Evolutionary conservation across 306 rosid species (phyloP), one percentile per base, ranked within the genome.

Genomic region (Senna siamea): DNA sequence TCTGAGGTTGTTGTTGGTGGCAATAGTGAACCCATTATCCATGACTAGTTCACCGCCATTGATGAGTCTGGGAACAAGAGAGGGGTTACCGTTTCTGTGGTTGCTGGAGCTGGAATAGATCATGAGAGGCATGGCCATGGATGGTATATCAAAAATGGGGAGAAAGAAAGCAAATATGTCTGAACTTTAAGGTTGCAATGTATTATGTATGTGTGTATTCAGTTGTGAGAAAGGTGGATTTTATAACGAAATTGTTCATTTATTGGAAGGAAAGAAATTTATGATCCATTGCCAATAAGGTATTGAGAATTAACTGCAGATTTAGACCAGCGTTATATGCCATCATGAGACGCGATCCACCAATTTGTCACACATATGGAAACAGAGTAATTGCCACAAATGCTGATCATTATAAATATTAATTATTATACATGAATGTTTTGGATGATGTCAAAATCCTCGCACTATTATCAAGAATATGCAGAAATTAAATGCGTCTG

Each of bases 381-480:
- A 67, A 67, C 4, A 11, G 15, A 14, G 23, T 48, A 48, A 47
- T 44, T 20, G 6, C 3, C 53, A 48, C 7, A 1, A 7, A 0
- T 13, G 43, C 9, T 7, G 4, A 2, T 46, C 48, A 62, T 37
- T 18, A 1, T 4, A 35, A 38, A 5, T 37, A 5, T 34, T 15
- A 3, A 41, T 10, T 17, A 35, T 5, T 9, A 9, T 1, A 10
- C 13, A 7, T 37, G 47, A 62, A 37, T 62, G 68, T 38, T 62
- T 35, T 38, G 47, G 50, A 62, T 37, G 50, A 5, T 18, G 28
- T 8, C 68, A 62, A 62, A 17, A 61, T 61, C 67, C 67, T 1
- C 2, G 20, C 14, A 0, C 17, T 9, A 2, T 44, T 18, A 23
- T 4, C 17, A 18, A 35, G 9, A 17, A 60, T 60, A 8, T 32